Percentiles rank a stretch among this genome's conserved stretches.
Conservation (phyloP, 805 yeast genomes). For the Ogataea pignaliae region DNA sequence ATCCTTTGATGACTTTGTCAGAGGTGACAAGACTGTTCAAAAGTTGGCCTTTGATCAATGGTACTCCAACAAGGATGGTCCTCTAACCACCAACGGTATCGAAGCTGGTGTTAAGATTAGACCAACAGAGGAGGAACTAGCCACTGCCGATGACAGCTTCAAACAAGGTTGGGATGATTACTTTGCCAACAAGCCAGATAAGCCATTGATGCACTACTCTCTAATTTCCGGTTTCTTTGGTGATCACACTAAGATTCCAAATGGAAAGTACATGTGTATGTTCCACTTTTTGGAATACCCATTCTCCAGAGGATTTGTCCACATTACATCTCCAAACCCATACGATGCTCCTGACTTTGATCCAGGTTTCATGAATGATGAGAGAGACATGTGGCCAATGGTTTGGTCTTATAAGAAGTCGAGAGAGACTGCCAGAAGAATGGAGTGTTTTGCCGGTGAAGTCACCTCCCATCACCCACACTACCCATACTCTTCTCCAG, state of each 20-base stretch:
- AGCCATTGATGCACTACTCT: slow-evolving; percentile 29
- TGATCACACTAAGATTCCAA: slow-evolving; percentile 28
- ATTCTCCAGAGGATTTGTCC: slow-evolving; percentile 28
- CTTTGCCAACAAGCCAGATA: slow-evolving; percentile 27
- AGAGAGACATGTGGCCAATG: slow-evolving; percentile 28
- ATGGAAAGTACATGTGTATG: slow-evolving; percentile 27
- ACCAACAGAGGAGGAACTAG: slow-evolving; percentile 26
- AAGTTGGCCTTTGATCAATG: slow-evolving; percentile 26
- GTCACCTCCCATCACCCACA: slow-evolving; percentile 26
- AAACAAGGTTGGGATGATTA: slow-evolving; percentile 22
- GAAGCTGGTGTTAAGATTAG: slow-evolving; percentile 30
- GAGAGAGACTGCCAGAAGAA: slow-evolving; percentile 27
- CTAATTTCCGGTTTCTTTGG: slow-evolving; percentile 28
- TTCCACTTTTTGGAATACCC: slow-evolving; percentile 30
- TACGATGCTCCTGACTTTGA: slow-evolving; percentile 27
- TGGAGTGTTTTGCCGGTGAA: slow-evolving; percentile 28
- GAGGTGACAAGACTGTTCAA: slow-evolving; percentile 26
- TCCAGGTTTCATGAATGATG: slow-evolving; percentile 27
- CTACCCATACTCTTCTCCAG: slow-evolving; percentile 23
- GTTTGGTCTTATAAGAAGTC: slow-evolving; percentile 29
- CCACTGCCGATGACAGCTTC: slow-evolving; percentile 25
- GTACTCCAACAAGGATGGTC: slow-evolving; percentile 29
- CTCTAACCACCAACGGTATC: slow-evolving; percentile 28
- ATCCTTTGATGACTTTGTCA: slow-evolving; percentile 27
- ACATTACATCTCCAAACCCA: slow-evolving; percentile 21